Evolutionary conservation across 2,329 filamentous ascomycete species (phyloP).

Genomic region (Madurella fahalii): DNA sequence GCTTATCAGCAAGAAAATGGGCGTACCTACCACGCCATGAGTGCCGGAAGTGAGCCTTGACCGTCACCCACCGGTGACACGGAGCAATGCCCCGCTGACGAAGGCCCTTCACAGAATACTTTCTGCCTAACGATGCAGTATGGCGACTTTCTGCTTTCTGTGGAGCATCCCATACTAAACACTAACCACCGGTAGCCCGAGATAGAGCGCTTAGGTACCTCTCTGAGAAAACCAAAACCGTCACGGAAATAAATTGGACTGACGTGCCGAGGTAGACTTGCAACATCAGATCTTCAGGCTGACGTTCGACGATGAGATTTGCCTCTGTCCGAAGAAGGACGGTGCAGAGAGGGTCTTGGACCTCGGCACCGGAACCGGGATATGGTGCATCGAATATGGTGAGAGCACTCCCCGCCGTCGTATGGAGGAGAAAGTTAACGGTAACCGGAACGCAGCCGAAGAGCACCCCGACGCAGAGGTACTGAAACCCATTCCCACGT

Average conservation of each 20-base stretch:
- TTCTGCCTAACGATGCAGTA: too few relatives aligned
- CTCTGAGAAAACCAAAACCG: too few relatives aligned
- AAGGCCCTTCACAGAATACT: too few relatives aligned
- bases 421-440: background rate
- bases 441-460: constrained; percentile 5
- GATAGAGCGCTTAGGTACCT: too few relatives aligned
- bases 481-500: background rate
- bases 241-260: background rate
- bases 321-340: constrained; percentile 16
- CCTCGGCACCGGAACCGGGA: constrained; percentile 22
- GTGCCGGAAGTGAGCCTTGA: constrained; percentile 14
- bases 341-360: constrained; percentile 21
- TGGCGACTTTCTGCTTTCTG: too few relatives aligned
- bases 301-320: constrained; percentile 16
- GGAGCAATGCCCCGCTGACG: too few relatives aligned
- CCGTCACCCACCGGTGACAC: too few relatives aligned
- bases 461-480: constrained; percentile 20
- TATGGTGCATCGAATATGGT: constrained; percentile 25
- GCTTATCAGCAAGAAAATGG: constrained; percentile 21
- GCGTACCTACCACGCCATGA: constrained; percentile 22
- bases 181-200: too few relatives aligned
- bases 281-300: constrained; percentile 21
- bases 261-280: constrained; percentile 13
- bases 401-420: background rate
- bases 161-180: too few relatives aligned